Conservation (phyloP, 176 grass and related monocot species). For the Oryza punctata region DNA sequence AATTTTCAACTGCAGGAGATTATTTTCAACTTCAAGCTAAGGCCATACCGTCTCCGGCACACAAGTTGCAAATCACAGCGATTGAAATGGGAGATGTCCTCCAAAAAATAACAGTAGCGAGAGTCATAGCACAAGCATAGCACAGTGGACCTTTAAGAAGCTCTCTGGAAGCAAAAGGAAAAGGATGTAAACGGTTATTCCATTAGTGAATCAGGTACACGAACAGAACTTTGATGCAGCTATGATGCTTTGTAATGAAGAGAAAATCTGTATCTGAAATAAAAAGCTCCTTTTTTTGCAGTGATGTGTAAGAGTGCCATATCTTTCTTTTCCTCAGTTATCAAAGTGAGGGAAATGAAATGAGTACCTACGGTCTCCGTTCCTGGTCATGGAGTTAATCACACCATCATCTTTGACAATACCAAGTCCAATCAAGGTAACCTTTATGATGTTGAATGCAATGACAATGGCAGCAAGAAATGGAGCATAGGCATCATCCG, state of each 20-base stretch:
- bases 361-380: conserved; percentile 63
- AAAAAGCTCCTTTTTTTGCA: neutral
- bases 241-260: neutral
- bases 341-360: neutral
- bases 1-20: neutral
- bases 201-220: neutral
- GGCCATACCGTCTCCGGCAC: conserved; percentile 67
- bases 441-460: conserved; percentile 61
- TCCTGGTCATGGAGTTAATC: conserved; percentile 82
- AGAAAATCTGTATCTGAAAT: neutral
- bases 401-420: conserved; percentile 76
- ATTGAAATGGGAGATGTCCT: conserved; percentile 76
- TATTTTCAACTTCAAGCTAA: neutral
- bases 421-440: conserved; percentile 75
- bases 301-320: neutral
- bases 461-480: conserved; percentile 64
- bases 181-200: conserved; percentile 1
- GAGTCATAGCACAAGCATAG: conserved; percentile 70
- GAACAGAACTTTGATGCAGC: conserved; percentile 1
- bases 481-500: conserved; percentile 54
- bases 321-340: neutral
- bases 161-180: conserved; percentile 48
- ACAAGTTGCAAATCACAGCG: conserved; percentile 81
- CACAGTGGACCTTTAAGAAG: conserved; percentile 87
- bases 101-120: conserved; percentile 74